Evolutionary conservation across 129 eudicot genomes (phyloP), one percentile per base, ranked within the genome.

Genomic region (Rutidosis leptorrhynchoides): DNA sequence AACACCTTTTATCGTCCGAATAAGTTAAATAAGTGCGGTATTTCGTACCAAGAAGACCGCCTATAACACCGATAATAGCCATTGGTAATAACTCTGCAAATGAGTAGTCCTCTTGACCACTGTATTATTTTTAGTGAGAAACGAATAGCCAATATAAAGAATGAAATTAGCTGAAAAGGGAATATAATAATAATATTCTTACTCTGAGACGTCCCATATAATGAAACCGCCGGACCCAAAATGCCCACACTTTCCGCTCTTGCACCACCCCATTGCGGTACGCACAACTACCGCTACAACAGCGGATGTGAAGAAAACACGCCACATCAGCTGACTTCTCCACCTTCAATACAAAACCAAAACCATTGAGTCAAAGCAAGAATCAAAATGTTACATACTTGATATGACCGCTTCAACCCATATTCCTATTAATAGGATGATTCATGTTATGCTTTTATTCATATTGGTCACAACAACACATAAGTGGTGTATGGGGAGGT

Each of bases 261-360:
- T 93, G 54, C 98, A 93, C 98, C 95, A 93, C 54, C 95, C 95
- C 98, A 93, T 93, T 37, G 98, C 95, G 62, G 86, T 85, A 77
- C 96, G 96, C 49, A 93, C 95, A 61, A 93, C 98, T 54, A 93
- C 88, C 40, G 96, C 98, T 77, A 93, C 98, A 48, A 93, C 87
- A 51, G 98, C 98, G 76, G 98, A 93, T 37, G 98, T 93, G 85
- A 93, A 93, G 80, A 93, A 93, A 74, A 93, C 98, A 82, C 98
- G 98, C 98, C 98, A 93, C 98, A 93, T 93, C 32, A 93, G 92
- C 76, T 93, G 98, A 84, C 98, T 93, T 74, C 96, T 93, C 98
- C 98, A 93, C 98, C 98, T 93, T 85, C 72, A 83, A 65, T 5
- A 69, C 33, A 66, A 66, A 37, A 70, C 19, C 17, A 72, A 27